Conservation (phyloP, 148 eudicot species). For the Rhododendron ovatum region DNA sequence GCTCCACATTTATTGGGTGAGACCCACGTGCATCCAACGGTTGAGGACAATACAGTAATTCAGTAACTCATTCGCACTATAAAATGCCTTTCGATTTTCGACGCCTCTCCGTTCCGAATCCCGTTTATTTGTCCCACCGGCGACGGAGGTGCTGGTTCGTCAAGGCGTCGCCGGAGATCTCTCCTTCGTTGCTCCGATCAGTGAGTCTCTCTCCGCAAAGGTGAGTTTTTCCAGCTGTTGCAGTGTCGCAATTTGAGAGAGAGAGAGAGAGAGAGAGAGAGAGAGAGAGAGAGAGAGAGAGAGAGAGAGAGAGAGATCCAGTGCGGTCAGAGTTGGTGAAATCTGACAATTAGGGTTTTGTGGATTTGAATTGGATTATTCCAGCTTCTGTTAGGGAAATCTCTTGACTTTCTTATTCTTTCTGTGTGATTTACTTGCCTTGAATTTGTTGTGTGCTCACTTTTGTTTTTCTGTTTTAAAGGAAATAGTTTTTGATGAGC, state of each 20-base stretch:
- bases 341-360: background rate
- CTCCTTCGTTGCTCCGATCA: constrained; percentile 17
- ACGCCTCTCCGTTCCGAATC: background rate
- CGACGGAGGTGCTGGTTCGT: constrained; percentile 15
- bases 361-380: background rate
- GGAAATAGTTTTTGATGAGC: background rate
- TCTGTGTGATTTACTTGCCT: constrained; percentile 1
- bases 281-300: background rate
- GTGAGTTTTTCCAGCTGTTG: background rate
- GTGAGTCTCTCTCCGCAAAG: constrained; percentile 3
- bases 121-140: background rate
- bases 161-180: constrained; percentile 31
- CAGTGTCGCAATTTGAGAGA: background rate
- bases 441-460: too few relatives aligned
- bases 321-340: background rate
- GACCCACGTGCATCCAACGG: too few relatives aligned
- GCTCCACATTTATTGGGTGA: too few relatives aligned
- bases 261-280: background rate
- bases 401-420: background rate
- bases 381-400: background rate
- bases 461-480: background rate
- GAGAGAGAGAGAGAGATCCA: background rate
- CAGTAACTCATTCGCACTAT: background rate
- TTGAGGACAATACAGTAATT: too few relatives aligned
- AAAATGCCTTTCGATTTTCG: background rate